Base-by-base conservation (phyloP, 179 eudicot genomes). In the Monotropa hypopitys region DNA sequence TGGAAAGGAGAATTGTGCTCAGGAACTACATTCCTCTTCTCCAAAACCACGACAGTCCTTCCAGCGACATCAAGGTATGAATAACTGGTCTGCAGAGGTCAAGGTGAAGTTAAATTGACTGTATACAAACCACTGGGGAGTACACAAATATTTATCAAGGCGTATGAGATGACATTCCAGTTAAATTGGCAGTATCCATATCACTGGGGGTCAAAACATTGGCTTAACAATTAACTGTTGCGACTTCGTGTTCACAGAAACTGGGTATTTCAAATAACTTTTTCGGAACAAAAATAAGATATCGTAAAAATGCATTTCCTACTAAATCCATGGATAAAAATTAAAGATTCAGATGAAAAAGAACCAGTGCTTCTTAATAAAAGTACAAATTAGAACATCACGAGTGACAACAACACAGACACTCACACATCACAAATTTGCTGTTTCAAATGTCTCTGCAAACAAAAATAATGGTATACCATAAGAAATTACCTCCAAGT, bases 1-100 rank as follows among this genome's bases (percentile, higher is more conserved):
- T 92, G 97, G 84, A 94, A 92, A 67, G 89, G 89, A 61, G 87
- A 72, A 81, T 88, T 88, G 80, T 94, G 97, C 80, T 94, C 98
- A 78, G 97, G 97, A 78, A 94, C 97, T 32, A 90, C 92, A 84
- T 92, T 94, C 61, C 45, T 84, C 90, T 94, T 94, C 77, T 89
- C 89, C 80, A 94, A 83, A 78, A 94, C 97, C 80, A 94, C 87
- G 59, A 92, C 97, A 65, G 97, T 82, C 84, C 98, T 87, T 83
- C 98, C 98, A 71, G 89, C 80, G 45, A 94, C 79, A 76, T 94
- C 97, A 84, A 94, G 98, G 84, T 94, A 94, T 30, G 98, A 89
- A 84, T 90, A 88, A 63, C 88, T 92, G 74, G 85, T 92, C 98
- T 94, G 97, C 87, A 87, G 76, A 80, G 7, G 7, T 13, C 43